A percentile compares a stretch with the other conserved stretches of the same genome.
Conservation (phyloP, 2,329 filamentous ascomycete species). For the Fusarium nematophilum region DNA sequence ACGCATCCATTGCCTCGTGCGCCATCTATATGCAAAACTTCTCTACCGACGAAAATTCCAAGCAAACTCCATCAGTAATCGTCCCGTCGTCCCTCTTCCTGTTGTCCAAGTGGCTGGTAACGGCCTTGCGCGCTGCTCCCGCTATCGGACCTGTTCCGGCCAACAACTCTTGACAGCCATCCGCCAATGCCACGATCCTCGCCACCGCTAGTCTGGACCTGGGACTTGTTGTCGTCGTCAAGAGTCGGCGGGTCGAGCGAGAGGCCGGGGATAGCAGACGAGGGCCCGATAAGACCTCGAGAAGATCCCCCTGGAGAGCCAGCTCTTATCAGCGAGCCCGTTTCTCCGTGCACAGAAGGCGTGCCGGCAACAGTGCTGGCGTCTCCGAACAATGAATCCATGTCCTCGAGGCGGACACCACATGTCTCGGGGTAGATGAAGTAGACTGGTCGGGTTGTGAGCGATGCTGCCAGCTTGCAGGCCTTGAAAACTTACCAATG, state of each 20-base stretch:
- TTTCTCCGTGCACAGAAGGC: constrained; percentile 80
- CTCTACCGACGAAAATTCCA: constrained; percentile 40
- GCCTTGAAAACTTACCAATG: constrained; percentile 77
- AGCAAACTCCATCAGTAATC: constrained; percentile 37
- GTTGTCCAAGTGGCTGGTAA: constrained; percentile 56
- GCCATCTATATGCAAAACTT: constrained; percentile 55
- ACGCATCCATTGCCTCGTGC: constrained; percentile 31
- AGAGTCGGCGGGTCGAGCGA: constrained; percentile 83
- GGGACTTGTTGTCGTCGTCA: constrained; percentile 59
- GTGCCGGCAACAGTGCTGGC: constrained; percentile 84
- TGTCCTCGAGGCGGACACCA: constrained; percentile 94
- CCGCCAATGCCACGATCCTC: constrained; percentile 60
- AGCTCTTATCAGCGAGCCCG: constrained; percentile 81
- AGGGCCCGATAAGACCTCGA: constrained; percentile 68
- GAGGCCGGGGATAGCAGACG: constrained; percentile 80
- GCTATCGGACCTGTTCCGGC: constrained; percentile 53
- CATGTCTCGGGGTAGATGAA: constrained; percentile 98
- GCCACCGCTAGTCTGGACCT: constrained; percentile 46
- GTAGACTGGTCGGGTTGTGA: constrained; percentile 74
- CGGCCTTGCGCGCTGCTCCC: constrained; percentile 54
- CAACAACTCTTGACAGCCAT: constrained; percentile 59
- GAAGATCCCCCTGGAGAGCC: constrained; percentile 81
- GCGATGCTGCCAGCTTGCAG: constrained; percentile 26
- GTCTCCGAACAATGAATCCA: constrained; percentile 95
- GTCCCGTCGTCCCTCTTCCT: constrained; percentile 50